Evolutionary conservation across 805 yeast genomes (phyloP), one percentile per base, ranked within the genome.

Genomic region (Kodamaea jinghongensis): DNA sequence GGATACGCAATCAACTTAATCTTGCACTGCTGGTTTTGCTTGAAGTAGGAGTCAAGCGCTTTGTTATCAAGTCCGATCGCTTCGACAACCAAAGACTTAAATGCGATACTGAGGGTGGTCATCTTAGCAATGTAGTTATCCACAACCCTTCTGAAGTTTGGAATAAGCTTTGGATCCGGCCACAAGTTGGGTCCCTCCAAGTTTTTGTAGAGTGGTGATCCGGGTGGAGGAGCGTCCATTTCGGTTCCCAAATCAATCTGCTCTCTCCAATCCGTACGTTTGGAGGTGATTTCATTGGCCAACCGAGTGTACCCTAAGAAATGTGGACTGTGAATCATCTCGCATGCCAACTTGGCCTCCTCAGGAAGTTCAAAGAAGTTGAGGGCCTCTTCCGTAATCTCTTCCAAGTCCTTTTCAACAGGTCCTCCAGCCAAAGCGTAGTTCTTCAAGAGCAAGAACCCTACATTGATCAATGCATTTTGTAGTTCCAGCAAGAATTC

Each of bases 1-100:
- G 85, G 85, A 49, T 80, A 80, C 17, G 75, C 71, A 28, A 80
- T 70, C 12, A 80, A 54, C 49, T 81, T 79, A 70, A 79, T 63
- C 43, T 71, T 73, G 38, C 67, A 61, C 48, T 71, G 75, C 50
- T 79, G 77, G 44, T 73, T 67, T 41, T 70, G 72, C 41, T 75
- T 73, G 48, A 78, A 76, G 56, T 64, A 80, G 5, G 57, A 49
- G 45, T 72, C 76, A 31, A 81, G 60, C 1, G 75, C 61, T 8
- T 64, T 60, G 7, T 59, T 43, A 0, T 70, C 63, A 4, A 82
- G 54, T 1, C 76, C 80, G 23, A 82, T 63, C 4, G 83, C 67
- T 51, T 80, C 83, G 20, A 78, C 72, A 3, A 79, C 76, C 25
- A 79, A 65, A 28, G 55, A 52, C 15, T 75, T 59, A 41, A 81